A percentile compares a stretch with the other conserved stretches of the same genome.
These are phyloP conservation scores for Lepidium campestre DNA, from an alignment of 441 rosid genomes.

Conservation along the genomic window DNA sequence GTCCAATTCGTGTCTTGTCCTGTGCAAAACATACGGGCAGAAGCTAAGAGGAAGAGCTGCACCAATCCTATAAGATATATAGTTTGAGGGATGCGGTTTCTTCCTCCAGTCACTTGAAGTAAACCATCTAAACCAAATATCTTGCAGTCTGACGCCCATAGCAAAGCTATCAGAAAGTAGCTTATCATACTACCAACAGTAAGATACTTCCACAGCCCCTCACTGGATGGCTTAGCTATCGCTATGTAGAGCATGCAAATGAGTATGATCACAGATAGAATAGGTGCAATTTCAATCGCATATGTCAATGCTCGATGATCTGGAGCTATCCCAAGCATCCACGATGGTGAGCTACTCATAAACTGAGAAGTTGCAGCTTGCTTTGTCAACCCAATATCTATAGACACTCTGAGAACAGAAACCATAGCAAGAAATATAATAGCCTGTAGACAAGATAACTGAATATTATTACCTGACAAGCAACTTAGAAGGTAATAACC, in stretches of 20 bases:
- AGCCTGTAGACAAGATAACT: conserved; percentile 51
- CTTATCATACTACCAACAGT: conserved; percentile 46
- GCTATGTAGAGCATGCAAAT: conserved; percentile 42
- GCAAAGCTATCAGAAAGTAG: conserved; percentile 63
- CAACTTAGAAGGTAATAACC: not conserved
- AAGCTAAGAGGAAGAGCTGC: conserved; percentile 52
- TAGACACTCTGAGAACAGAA: conserved; percentile 63
- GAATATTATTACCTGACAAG: conserved; percentile 25
- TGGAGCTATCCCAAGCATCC: conserved; percentile 58
- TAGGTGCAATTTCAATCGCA: conserved; percentile 52
- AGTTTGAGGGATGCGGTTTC: conserved; percentile 52
- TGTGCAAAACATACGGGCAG: conserved; percentile 24
- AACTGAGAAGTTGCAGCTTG: conserved; percentile 93
- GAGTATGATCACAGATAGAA: conserved; percentile 42
- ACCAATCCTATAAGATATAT: conserved; percentile 50
- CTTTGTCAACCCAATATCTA: conserved; percentile 85
- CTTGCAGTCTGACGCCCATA: conserved; percentile 66
- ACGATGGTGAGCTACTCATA: conserved; percentile 65
- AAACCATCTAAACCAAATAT: conserved; percentile 31
- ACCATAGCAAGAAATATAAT: conserved; percentile 54
- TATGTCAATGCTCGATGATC: conserved; percentile 51
- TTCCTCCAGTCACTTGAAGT: conserved; percentile 38
- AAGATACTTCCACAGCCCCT: conserved; percentile 44
- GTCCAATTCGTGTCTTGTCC: conserved; percentile 33
- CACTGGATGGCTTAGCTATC: conserved; percentile 19